These are phyloP conservation scores for Diplodia seriata DNA, from an alignment of 2,329 filamentous ascomycete species.

Conservation along the genomic window DNA sequence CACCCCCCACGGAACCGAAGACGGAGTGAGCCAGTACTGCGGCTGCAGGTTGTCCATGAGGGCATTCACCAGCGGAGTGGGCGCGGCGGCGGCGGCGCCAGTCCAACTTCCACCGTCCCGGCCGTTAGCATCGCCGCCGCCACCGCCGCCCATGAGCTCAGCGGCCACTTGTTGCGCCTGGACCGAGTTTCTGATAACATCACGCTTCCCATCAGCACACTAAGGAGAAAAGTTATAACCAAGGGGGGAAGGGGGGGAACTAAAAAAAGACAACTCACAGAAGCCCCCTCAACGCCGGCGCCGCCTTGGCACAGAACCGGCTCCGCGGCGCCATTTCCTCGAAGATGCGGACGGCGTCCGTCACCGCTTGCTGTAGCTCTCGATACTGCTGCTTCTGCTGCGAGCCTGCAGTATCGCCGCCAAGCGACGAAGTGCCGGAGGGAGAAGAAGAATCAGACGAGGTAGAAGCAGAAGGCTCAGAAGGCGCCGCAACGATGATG, in stretches of 20 bases:
- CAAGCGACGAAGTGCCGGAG: too few relatives aligned
- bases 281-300: background rate
- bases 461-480: background rate
- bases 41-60: background rate
- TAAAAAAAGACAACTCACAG: background rate
- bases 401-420: too few relatives aligned
- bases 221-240: too few relatives aligned
- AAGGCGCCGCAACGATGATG: background rate
- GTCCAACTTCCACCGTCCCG: background rate
- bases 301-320: background rate
- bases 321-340: background rate
- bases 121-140: too few relatives aligned
- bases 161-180: background rate
- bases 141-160: background rate
- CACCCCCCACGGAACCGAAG: background rate
- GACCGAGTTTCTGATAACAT: background rate
- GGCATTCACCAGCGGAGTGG: background rate
- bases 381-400: background rate
- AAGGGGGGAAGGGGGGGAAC: too few relatives aligned
- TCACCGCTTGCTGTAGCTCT: background rate
- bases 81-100: background rate
- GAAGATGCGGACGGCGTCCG: background rate
- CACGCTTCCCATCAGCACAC: background rate
- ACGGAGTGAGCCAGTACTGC: background rate
- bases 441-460: background rate